Conservation (phyloP, 2,329 filamentous ascomycete genomes). For the Aureobasidium musti region DNA sequence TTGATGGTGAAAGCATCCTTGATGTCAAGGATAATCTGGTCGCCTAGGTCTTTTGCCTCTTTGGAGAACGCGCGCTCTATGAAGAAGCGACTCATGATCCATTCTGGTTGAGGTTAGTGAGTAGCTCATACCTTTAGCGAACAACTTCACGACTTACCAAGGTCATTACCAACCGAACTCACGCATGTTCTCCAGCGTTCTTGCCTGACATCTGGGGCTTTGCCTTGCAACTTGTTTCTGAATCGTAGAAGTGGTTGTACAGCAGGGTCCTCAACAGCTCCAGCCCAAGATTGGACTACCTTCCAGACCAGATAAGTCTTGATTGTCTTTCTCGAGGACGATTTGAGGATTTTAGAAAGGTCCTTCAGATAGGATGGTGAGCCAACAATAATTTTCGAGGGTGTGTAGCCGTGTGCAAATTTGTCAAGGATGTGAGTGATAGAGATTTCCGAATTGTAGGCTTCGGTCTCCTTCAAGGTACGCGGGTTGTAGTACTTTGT, state of each 20-base stretch:
- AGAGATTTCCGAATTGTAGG: constrained; percentile 43
- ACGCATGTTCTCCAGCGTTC: constrained; percentile 70
- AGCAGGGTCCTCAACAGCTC: constrained; percentile 60
- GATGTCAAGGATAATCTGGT: constrained; percentile 70
- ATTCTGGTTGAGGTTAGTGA: constrained; percentile 39
- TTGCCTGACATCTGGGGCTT: constrained; percentile 58
- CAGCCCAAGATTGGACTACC: constrained; percentile 56
- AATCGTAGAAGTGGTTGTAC: constrained; percentile 63
- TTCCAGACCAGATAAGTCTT: constrained; percentile 68
- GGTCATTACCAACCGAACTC: constrained; percentile 56
- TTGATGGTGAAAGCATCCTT: constrained; percentile 66
- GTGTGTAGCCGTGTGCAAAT: constrained; percentile 12
- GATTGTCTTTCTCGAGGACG: constrained; percentile 58
- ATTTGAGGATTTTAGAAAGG: constrained; percentile 57
- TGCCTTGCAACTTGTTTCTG: constrained; percentile 61
- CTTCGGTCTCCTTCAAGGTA: constrained; percentile 55
- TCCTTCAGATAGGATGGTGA: constrained; percentile 63
- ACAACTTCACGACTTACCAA: constrained; percentile 45
- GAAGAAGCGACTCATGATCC: constrained; percentile 71
- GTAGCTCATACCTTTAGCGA: no score
- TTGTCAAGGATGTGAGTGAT: constrained; percentile 44
- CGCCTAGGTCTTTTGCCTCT: constrained; percentile 65
- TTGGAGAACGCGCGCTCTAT: constrained; percentile 68
- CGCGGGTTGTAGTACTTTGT: constrained; percentile 69
- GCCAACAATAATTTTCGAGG: constrained; percentile 58